Conservation (phyloP, 805 yeast species). For the Tetrapisispora phaffii region DNA sequence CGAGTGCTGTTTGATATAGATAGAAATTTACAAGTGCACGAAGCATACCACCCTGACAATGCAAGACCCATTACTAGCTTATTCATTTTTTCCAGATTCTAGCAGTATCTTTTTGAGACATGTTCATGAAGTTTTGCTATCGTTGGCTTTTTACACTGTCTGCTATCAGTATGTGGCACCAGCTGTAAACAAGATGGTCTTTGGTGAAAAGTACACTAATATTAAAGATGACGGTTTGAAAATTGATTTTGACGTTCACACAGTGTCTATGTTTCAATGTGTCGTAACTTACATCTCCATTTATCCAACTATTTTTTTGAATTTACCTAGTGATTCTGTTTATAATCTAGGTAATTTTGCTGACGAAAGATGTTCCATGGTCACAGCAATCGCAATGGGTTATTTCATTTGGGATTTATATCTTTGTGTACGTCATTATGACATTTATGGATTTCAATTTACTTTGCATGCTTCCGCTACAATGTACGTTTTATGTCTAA, state of each 20-base stretch:
- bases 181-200: constrained; percentile 35
- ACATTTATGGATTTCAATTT: constrained; percentile 72
- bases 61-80: constrained; percentile 22
- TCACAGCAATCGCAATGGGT: constrained; percentile 64
- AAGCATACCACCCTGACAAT: no score
- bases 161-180: constrained; percentile 45
- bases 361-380: constrained; percentile 60
- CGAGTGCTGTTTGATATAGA: no score
- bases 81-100: constrained; percentile 30
- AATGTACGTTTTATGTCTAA: constrained; percentile 53
- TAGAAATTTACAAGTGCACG: no score
- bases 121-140: constrained; percentile 62
- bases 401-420: constrained; percentile 86
- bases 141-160: constrained; percentile 50
- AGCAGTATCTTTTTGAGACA: constrained; percentile 40
- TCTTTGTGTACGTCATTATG: constrained; percentile 54
- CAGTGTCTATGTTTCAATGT: constrained; percentile 81
- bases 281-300: constrained; percentile 49
- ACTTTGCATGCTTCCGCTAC: constrained; percentile 79
- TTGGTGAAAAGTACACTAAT: constrained; percentile 46
- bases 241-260: constrained; percentile 80
- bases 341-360: constrained; percentile 47
- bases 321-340: constrained; percentile 41
- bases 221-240: constrained; percentile 37
- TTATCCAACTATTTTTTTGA: constrained; percentile 52